Percentiles rank a stretch among this genome's conserved stretches.
Evolutionary conservation across 164 flowering plant species (phyloP).

Genomic region (Cinnamomum chago): DNA sequence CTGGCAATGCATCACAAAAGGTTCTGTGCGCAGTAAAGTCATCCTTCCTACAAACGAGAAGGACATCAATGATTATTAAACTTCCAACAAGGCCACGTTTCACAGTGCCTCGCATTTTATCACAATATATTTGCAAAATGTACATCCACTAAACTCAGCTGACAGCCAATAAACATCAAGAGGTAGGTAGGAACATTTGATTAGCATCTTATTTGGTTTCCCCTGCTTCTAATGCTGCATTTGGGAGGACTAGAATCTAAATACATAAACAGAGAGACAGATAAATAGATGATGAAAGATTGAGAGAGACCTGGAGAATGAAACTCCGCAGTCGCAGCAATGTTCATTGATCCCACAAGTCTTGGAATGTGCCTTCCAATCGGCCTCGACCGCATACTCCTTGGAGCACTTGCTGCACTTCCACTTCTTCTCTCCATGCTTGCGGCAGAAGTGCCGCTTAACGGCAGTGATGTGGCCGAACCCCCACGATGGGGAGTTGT

Average conservation of each 20-base stretch:
- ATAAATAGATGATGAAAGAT: no score
- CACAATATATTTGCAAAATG: no score
- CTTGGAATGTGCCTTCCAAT: conserved; percentile 88
- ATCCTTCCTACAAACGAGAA: neutral
- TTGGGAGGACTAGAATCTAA: neutral
- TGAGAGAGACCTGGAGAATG: conserved; percentile 70
- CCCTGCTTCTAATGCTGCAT: no score
- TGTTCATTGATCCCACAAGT: conserved; percentile 93
- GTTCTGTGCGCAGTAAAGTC: neutral
- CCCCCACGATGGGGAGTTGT: conserved; percentile 88
- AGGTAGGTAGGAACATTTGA: no score
- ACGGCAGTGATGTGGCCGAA: conserved; percentile 89
- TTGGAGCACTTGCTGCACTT: conserved; percentile 85
- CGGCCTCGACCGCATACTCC: conserved; percentile 92
- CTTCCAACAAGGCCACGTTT: no score
- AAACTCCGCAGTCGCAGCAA: conserved; percentile 91
- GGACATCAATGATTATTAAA: neutral
- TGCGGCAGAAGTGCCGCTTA: conserved; percentile 80
- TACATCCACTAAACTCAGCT: no score
- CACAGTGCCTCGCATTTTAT: no score
- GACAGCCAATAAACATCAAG: no score
- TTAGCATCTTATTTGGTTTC: no score
- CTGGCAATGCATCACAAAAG: neutral
- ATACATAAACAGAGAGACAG: neutral
- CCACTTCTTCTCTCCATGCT: conserved; percentile 84